phyloP scores from a whole-genome alignment of 2,329 filamentous ascomycete genomes.

The Xylaria polymorpha region DNA sequence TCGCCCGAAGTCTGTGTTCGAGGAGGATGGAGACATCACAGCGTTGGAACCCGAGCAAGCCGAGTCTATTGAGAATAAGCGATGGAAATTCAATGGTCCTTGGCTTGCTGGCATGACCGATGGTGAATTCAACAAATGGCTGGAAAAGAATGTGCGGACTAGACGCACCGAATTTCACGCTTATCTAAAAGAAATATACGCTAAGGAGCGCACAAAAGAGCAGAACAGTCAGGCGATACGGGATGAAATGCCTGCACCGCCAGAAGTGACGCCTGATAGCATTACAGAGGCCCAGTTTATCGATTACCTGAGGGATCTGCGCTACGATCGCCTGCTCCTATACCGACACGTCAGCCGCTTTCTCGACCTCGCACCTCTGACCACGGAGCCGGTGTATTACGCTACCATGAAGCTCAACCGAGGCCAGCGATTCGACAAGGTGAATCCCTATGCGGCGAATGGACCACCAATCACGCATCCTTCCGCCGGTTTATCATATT shows the following conservation, averaged over 20 bases:
- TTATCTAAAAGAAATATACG: slow-evolving; percentile 63
- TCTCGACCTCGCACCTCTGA: slow-evolving; percentile 69
- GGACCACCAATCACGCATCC: slow-evolving; percentile 72
- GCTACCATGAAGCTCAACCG: slow-evolving; percentile 42
- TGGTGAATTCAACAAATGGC: slow-evolving; percentile 68
- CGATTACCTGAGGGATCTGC: slow-evolving; percentile 64
- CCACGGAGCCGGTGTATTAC: slow-evolving; percentile 45
- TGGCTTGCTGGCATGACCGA: slow-evolving; percentile 73
- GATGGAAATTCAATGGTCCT: slow-evolving; percentile 75
- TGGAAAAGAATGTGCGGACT: slow-evolving; percentile 64
- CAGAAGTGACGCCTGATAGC: slow-evolving; percentile 50
- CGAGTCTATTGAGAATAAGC: slow-evolving; percentile 56
- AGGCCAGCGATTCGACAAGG: slow-evolving; percentile 42
- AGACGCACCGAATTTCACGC: slow-evolving; percentile 66
- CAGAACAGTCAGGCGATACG: slow-evolving; percentile 55
- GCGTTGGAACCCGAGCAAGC: slow-evolving; percentile 52
- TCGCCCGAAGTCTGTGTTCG: slow-evolving; percentile 66
- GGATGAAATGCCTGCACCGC: slow-evolving; percentile 49
- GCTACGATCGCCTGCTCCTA: slow-evolving; percentile 62
- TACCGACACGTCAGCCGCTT: slow-evolving; percentile 69
- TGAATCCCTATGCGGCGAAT: slow-evolving; percentile 60
- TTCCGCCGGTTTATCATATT: slow-evolving; percentile 71
- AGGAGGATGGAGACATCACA: slow-evolving; percentile 67
- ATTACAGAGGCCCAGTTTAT: slow-evolving; percentile 64
- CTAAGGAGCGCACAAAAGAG: slow-evolving; percentile 57